phyloP scores from a whole-genome alignment of 106 monocot species.

The Acanthochlamys bracteata region DNA sequence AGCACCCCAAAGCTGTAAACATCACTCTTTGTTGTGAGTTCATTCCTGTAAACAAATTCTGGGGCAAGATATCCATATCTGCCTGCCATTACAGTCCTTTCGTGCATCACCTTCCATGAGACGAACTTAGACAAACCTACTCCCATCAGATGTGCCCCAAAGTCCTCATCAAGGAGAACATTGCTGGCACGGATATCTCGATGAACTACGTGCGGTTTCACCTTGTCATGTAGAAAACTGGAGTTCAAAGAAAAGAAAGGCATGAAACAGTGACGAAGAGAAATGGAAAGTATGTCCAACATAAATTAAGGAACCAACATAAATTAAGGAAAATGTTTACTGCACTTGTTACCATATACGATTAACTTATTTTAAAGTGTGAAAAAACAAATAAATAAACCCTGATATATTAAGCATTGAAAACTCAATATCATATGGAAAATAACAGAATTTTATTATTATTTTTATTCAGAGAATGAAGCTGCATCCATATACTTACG shows the following conservation, averaged over 20 bases:
- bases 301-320: no score
- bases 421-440: no score
- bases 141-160: constrained; percentile 77
- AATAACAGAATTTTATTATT: no score
- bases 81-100: constrained; percentile 76
- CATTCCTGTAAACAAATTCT: constrained; percentile 89
- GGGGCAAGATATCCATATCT: constrained; percentile 93
- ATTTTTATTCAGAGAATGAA: no score
- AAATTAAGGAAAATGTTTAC: no score
- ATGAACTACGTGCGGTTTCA: constrained; percentile 97
- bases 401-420: no score
- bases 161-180: constrained; percentile 89
- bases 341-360: no score
- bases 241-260: neutral
- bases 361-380: no score
- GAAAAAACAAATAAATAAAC: no score
- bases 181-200: constrained; percentile 92
- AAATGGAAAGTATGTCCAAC: neutral
- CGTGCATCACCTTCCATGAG: constrained; percentile 94
- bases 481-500: constrained; percentile 39
- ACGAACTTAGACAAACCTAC: constrained; percentile 89
- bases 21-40: constrained; percentile 93
- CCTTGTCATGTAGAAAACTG: constrained; percentile 97
- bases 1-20: constrained; percentile 96
- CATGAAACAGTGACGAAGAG: neutral